Evolutionary conservation across 225 moss, liverwort and hornwort genomes (phyloP), one percentile per base, ranked within the genome.

Genomic region (Ulota crispa): DNA sequence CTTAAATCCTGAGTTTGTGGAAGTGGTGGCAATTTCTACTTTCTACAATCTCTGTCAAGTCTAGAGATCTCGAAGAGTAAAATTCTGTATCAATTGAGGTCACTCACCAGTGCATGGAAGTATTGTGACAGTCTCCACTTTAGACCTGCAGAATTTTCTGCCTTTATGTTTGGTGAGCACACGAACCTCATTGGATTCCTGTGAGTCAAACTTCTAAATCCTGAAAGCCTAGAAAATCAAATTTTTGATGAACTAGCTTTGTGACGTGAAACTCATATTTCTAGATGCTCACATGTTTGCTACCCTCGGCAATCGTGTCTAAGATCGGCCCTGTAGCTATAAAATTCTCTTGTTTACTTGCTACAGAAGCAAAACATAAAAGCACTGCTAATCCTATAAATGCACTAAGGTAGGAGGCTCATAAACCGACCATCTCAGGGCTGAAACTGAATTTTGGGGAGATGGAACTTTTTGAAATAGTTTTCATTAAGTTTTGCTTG

Each of bases 151-250:
- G 24, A 78, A 76, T 39, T 84, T 88, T 9, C 75, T 59, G 28
- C 57, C 41, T 42, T 72, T 23, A 32, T 88, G 34, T 80, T 27
- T 78, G 88, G 45, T 36, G 88, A 80, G 72, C 80, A 31, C 88
- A 56, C 54, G 81, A 86, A 77, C 72, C 84, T 3, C 88, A 88
- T 67, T 89, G 89, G 87, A 91, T 76, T 86, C 57, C 82, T 65
- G 89, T 82, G 75, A 73, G 57, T 78, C 6, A 2, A 60, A n/a
- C 21, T 31, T 13, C 67, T 47, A 24, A 64, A 50, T 18, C 26
- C n/a, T 64, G 3, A 30, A 75, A 7, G 39, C n/a, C 52, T 79
- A 20, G 45, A 30, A 70, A 70, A 28, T 50, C 4, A 20, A 42
- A 16, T 43, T 70, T 36, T 80, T 36, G 8, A 7, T 42, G 30